Evolutionary conservation across 176 grass and related monocot genomes (phyloP).

Genomic region (Tuctoria greenei): DNA sequence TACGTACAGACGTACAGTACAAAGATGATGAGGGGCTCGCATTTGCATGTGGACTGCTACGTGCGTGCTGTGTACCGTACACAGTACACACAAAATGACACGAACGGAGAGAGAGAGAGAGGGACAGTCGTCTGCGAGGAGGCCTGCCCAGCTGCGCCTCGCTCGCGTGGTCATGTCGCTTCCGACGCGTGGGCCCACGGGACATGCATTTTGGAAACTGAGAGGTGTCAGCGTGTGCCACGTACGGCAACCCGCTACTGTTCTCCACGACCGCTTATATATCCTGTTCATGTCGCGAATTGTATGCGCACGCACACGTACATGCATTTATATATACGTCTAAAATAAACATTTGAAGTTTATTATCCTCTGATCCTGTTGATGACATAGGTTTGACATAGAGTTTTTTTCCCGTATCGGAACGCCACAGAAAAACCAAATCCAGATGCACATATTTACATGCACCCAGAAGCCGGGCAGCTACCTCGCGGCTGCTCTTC

Average conservation of each 20-base stretch:
- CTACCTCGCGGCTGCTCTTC: background rate
- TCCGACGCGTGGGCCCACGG: conserved; percentile 7
- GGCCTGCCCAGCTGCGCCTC: background rate
- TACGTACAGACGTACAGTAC: background rate
- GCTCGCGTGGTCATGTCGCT: conserved; percentile 46
- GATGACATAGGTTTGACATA: too few relatives aligned
- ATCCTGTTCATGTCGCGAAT: background rate
- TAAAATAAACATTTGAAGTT: too few relatives aligned
- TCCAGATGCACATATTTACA: background rate
- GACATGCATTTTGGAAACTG: conserved; percentile 35
- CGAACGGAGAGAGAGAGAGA: background rate
- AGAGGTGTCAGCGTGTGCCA: conserved; percentile 8
- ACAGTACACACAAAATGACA: background rate
- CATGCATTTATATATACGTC: too few relatives aligned
- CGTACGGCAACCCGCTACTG: background rate
- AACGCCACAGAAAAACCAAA: background rate
- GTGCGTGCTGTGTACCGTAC: background rate
- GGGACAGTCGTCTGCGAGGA: background rate
- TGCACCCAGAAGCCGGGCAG: background rate
- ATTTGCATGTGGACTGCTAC: background rate
- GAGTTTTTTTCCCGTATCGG: background rate
- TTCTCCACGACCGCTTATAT: background rate
- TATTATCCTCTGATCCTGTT: too few relatives aligned
- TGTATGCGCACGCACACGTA: too few relatives aligned
- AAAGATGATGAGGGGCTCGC: background rate